A percentile compares a stretch with the other conserved stretches of the same genome.
phyloP scores from a whole-genome alignment of 805 yeast genomes.

The Kuraishia cidri region DNA sequence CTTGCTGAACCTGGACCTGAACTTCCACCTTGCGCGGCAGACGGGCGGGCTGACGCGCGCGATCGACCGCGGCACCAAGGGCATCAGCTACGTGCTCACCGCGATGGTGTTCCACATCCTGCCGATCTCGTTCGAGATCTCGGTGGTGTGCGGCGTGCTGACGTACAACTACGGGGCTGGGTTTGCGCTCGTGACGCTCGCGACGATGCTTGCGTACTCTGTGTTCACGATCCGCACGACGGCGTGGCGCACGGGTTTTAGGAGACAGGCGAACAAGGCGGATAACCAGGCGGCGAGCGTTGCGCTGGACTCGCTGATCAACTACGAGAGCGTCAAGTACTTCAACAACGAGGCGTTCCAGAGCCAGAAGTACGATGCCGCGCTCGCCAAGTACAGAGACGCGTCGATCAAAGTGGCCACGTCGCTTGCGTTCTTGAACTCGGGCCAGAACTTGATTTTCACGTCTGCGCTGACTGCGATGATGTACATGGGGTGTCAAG shows the following conservation, averaged over 20 bases:
- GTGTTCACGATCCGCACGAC: slow-evolving; percentile 86
- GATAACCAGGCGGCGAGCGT: slow-evolving; percentile 95
- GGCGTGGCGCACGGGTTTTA: slow-evolving; percentile 90
- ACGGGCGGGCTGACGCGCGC: slow-evolving; percentile 97
- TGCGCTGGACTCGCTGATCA: slow-evolving; percentile 87
- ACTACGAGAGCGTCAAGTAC: slow-evolving; percentile 89
- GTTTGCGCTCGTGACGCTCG: slow-evolving; percentile 82
- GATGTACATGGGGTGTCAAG: slow-evolving; percentile 98
- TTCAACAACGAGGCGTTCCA: slow-evolving; percentile 86
- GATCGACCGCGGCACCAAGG: slow-evolving; percentile 95
- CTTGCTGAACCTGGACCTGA: slow-evolving; percentile 72
- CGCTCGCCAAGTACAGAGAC: slow-evolving; percentile 65
- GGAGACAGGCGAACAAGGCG: slow-evolving; percentile 84
- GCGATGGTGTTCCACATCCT: slow-evolving; percentile 98
- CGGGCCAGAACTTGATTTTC: slow-evolving; percentile 75
- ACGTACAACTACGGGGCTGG: slow-evolving; percentile 86
- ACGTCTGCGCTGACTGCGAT: slow-evolving; percentile 87
- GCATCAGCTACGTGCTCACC: slow-evolving; percentile 84
- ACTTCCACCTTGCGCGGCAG: slow-evolving; percentile 84
- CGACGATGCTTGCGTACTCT: slow-evolving; percentile 86
- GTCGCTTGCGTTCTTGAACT: slow-evolving; percentile 66
- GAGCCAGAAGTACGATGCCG: slow-evolving; percentile 67
- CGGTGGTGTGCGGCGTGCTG: slow-evolving; percentile 86
- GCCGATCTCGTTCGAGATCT: slow-evolving; percentile 87
- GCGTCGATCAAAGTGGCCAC: slow-evolving; percentile 79